Evolutionary conservation across 257 asterid genomes (phyloP).

Genomic region (Nicotiana sylvestris): DNA sequence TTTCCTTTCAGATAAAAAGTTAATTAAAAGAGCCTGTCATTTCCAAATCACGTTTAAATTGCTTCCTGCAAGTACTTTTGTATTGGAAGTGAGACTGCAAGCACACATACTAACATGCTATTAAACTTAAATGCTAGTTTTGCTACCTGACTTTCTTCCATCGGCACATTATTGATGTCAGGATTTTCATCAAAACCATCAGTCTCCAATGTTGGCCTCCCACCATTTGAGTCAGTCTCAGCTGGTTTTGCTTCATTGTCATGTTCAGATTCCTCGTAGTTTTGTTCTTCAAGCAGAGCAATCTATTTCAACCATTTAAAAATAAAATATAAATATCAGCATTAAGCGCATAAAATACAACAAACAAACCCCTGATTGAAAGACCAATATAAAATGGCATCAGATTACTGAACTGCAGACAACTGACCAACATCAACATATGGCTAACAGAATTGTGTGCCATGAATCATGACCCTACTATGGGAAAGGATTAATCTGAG

Average conservation of each 20-base stretch:
- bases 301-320: slow-evolving; percentile 34
- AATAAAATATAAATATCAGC: background rate
- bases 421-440: background rate
- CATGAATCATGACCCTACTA: background rate
- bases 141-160: slow-evolving; percentile 58
- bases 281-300: slow-evolving; percentile 72
- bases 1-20: background rate
- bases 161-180: slow-evolving; percentile 77
- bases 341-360: background rate
- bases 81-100: background rate
- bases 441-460: background rate
- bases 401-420: background rate
- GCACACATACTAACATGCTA: no score
- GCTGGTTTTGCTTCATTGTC: slow-evolving; percentile 55
- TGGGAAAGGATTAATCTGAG: background rate
- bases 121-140: background rate
- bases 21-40: background rate
- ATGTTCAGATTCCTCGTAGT: slow-evolving; percentile 35
- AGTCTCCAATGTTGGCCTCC: slow-evolving; percentile 33
- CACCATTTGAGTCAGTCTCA: slow-evolving; percentile 32
- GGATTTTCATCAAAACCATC: slow-evolving; percentile 65
- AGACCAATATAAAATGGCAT: background rate
- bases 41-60: background rate
- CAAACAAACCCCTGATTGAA: background rate
- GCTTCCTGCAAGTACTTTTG: background rate